Conservation (phyloP, 176 grass and related monocot species). For the Phragmites australis region DNA sequence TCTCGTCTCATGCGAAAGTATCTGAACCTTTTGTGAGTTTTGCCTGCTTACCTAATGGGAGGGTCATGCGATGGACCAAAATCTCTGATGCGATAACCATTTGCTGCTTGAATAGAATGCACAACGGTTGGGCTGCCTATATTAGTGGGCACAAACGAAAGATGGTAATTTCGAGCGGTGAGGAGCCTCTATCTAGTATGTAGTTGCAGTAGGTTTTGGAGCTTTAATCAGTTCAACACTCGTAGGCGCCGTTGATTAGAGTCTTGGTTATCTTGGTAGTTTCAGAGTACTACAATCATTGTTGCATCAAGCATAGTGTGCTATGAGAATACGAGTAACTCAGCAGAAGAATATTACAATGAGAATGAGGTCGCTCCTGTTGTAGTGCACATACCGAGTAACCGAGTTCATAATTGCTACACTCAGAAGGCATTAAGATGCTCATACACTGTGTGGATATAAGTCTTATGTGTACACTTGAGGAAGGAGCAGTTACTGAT, state of each 20-base stretch:
- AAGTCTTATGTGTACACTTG: neutral
- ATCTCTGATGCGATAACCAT: neutral
- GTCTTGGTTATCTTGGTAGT: too few relatives aligned
- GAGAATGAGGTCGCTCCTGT: neutral
- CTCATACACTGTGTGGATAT: conserved; percentile 4
- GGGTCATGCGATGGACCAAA: neutral
- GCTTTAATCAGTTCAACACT: neutral
- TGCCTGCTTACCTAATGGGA: neutral
- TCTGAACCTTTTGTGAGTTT: neutral
- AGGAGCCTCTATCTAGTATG: neutral
- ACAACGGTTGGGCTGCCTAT: neutral
- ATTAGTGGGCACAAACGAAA: neutral
- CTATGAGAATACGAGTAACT: neutral
- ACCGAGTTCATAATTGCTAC: neutral
- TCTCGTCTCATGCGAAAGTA: neutral
- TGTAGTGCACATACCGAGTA: neutral
- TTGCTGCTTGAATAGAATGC: neutral
- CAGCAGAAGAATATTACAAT: neutral
- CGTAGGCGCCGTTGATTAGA: neutral
- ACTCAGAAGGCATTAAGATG: conserved; percentile 2
- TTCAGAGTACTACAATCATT: too few relatives aligned
- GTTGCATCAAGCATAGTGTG: too few relatives aligned
- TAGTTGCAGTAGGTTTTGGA: neutral
- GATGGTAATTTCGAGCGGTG: neutral
- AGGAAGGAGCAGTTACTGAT: conserved; percentile 47